A percentile compares a stretch with the other conserved stretches of the same genome.
These are phyloP conservation scores for Pyrenochaeta sp. DNA, from an alignment of 2,329 filamentous ascomycete species.

Conservation along the genomic window DNA sequence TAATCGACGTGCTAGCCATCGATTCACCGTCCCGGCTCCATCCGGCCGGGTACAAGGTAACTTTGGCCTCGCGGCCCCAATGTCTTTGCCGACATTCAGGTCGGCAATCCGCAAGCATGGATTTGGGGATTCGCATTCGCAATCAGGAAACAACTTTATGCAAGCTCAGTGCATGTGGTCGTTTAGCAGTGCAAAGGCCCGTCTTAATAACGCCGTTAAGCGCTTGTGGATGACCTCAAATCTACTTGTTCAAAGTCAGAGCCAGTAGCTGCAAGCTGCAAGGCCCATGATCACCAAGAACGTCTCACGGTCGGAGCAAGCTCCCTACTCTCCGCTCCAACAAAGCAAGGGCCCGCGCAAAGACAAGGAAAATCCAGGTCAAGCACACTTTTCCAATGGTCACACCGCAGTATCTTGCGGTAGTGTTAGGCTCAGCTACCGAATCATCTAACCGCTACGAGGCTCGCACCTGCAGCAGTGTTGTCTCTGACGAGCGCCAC, in stretches of 20 bases:
- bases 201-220: conserved; percentile 11
- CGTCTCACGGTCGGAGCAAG: conserved; percentile 26
- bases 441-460: conserved; percentile 19
- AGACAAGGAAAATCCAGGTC: conserved; percentile 36
- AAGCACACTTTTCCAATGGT: conserved; percentile 27
- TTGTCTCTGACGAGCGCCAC: conserved; percentile 18
- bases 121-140: not conserved
- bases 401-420: conserved; percentile 33
- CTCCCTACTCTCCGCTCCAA: conserved; percentile 38
- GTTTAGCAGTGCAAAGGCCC: not conserved
- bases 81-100: not conserved
- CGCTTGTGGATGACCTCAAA: conserved; percentile 3
- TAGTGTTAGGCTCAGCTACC: conserved; percentile 34
- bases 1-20: not conserved
- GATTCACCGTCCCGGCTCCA: not conserved
- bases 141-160: not conserved
- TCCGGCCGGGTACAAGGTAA: not conserved
- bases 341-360: conserved; percentile 21
- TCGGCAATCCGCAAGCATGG: not conserved
- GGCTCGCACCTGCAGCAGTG: conserved; percentile 23
- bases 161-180: not conserved
- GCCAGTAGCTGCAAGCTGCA: conserved; percentile 15
- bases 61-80: not conserved
- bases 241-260: conserved; percentile 8
- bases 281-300: conserved; percentile 13